Evolutionary conservation across 106 monocot genomes (phyloP).

Genomic region (Dioscorea alata): DNA sequence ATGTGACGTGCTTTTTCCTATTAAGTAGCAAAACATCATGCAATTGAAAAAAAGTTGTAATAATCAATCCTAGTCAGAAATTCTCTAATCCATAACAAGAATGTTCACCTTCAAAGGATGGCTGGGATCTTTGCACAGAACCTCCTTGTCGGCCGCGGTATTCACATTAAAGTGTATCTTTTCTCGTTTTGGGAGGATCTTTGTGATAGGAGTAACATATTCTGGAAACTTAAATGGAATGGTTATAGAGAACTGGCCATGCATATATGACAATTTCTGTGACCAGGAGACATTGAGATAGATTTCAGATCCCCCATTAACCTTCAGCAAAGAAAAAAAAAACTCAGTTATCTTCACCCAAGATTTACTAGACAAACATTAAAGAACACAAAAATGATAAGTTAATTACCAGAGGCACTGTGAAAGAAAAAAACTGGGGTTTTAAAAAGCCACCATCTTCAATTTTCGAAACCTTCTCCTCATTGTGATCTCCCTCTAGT

Average conservation of each 20-base stretch:
- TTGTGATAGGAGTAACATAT: constrained; percentile 68
- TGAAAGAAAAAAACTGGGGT: constrained; percentile 53
- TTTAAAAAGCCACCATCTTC: constrained; percentile 48
- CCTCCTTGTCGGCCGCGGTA: constrained; percentile 55
- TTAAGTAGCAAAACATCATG: neutral
- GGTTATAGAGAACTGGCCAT: constrained; percentile 55
- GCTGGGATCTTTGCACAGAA: constrained; percentile 58
- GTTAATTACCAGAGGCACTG: constrained; percentile 57
- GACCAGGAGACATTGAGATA: constrained; percentile 76
- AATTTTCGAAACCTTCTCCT: constrained; percentile 29
- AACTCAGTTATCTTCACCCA: neutral
- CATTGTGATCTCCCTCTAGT: constrained; percentile 31
- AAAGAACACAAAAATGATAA: neutral
- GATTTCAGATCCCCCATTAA: constrained; percentile 68
- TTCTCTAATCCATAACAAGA: neutral
- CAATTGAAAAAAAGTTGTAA: neutral
- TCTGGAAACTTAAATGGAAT: constrained; percentile 86
- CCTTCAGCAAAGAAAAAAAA: constrained; percentile 44
- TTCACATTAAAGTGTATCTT: constrained; percentile 66
- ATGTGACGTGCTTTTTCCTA: constrained; percentile 61
- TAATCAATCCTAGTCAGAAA: neutral
- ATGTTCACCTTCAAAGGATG: constrained; percentile 73
- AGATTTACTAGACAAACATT: neutral
- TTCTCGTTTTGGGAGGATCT: constrained; percentile 61
- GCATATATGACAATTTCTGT: constrained; percentile 62